These are phyloP conservation scores for Hirsutella minnesotensis DNA, from an alignment of 2,329 filamentous ascomycete species.

Conservation along the genomic window DNA sequence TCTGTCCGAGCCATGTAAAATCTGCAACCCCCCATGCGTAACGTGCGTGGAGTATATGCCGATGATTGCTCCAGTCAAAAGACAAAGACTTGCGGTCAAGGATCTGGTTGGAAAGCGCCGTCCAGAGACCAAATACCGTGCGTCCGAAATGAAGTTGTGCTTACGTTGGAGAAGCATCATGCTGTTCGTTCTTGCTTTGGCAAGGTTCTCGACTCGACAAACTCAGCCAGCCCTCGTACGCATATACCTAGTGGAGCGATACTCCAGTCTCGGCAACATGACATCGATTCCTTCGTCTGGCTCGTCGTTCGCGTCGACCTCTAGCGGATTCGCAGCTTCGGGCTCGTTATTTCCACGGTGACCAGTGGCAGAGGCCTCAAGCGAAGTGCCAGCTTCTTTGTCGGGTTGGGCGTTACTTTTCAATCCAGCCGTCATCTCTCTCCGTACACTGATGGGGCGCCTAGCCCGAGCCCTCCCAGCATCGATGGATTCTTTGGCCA, in stretches of 20 bases:
- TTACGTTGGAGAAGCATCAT: too few relatives aligned
- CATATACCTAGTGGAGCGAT: constrained; percentile 29
- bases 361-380: constrained; percentile 8
- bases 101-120: too few relatives aligned
- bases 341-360: constrained; percentile 8
- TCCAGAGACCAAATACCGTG: too few relatives aligned
- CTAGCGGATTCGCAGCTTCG: constrained; percentile 14
- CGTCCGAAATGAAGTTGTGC: too few relatives aligned
- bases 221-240: constrained; percentile 13
- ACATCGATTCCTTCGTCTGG: constrained; percentile 31
- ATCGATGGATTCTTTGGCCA: constrained; percentile 25
- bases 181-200: too few relatives aligned
- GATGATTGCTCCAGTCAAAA: too few relatives aligned
- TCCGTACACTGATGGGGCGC: constrained; percentile 41
- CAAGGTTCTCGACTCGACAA: too few relatives aligned
- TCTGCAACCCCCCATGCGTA: too few relatives aligned
- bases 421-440: constrained; percentile 23
- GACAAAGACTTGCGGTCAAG: too few relatives aligned
- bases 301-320: constrained; percentile 22
- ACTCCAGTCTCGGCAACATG: constrained; percentile 26
- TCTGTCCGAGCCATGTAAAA: too few relatives aligned
- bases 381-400: constrained; percentile 12
- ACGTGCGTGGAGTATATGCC: too few relatives aligned
- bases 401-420: constrained; percentile 14
- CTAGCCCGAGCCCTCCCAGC: constrained; percentile 33